Conservation (phyloP, 495 filamentous ascomycete species). For the Aspergillus steynii region DNA sequence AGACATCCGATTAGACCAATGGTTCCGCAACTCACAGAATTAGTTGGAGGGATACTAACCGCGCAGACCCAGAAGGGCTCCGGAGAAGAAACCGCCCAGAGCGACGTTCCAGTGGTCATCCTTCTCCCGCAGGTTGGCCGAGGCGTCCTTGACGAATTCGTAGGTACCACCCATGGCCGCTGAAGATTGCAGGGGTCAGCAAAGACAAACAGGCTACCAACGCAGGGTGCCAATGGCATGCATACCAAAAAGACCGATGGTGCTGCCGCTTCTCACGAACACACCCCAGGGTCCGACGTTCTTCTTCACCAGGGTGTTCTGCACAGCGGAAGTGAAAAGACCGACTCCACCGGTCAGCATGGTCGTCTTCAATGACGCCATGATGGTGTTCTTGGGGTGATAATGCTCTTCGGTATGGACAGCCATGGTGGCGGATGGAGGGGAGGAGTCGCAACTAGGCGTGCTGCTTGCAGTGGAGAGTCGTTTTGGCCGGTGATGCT, state of each 20-base stretch:
- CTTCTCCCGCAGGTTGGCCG: conserved; percentile 76
- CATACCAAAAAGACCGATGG: conserved; percentile 67
- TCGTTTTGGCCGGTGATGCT: conserved; percentile 24
- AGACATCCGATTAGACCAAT: conserved; percentile 9
- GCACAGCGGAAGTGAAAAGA: conserved; percentile 70
- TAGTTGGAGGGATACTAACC: conserved; percentile 42
- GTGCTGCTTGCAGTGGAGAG: conserved; percentile 21
- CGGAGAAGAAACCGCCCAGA: conserved; percentile 72
- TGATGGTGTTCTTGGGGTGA: conserved; percentile 78
- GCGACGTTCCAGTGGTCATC: conserved; percentile 70
- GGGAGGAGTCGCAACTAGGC: conserved; percentile 21
- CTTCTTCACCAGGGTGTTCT: conserved; percentile 78
- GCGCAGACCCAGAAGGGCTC: conserved; percentile 64
- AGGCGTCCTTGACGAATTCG: conserved; percentile 69
- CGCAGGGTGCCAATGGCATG: neutral
- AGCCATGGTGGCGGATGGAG: conserved; percentile 47
- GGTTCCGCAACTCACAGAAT: neutral
- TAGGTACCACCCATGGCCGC: conserved; percentile 81
- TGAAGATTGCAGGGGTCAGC: conserved; percentile 36
- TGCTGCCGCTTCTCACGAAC: conserved; percentile 68
- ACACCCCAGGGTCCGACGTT: conserved; percentile 78
- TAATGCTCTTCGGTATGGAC: conserved; percentile 57
- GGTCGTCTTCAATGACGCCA: conserved; percentile 61
- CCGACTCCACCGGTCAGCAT: conserved; percentile 67
- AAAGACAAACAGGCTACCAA: conserved; percentile 10